phyloP scores from a whole-genome alignment of 78 protist genomes.

The Pelomyxa schiedti region DNA sequence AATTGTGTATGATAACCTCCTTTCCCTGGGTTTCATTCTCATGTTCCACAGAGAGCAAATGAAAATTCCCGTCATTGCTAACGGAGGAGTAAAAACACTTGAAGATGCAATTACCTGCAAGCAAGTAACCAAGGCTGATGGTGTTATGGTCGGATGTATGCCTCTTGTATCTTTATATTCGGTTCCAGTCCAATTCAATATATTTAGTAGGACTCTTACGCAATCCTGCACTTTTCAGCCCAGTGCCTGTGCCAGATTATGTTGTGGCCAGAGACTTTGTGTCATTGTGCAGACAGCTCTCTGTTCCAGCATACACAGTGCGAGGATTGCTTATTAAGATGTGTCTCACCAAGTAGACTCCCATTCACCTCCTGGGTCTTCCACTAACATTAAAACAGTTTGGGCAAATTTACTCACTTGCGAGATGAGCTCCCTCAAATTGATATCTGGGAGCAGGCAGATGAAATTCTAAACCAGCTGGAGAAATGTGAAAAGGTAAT shows the following conservation, averaged over 20 bases:
- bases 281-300: background rate
- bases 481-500: too few relatives aligned
- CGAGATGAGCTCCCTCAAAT: too few relatives aligned
- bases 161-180: background rate
- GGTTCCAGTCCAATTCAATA: background rate
- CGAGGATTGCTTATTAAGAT: conserved; percentile 24
- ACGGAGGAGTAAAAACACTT: conserved; percentile 36
- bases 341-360: too few relatives aligned
- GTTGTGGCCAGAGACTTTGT: conserved; percentile 20
- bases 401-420: too few relatives aligned
- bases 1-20: background rate
- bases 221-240: conserved; percentile 31
- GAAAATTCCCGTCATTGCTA: conserved; percentile 57
- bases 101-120: conserved; percentile 32
- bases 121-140: conserved; percentile 34
- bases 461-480: too few relatives aligned
- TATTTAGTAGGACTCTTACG: background rate
- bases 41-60: conserved; percentile 20
- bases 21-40: conserved; percentile 3
- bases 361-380: too few relatives aligned
- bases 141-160: conserved; percentile 52
- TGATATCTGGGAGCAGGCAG: too few relatives aligned
- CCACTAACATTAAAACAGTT: too few relatives aligned
- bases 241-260: background rate
- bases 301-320: background rate